Conservation (phyloP, 129 eudicot species). For the Heracleum sosnowskyi region DNA sequence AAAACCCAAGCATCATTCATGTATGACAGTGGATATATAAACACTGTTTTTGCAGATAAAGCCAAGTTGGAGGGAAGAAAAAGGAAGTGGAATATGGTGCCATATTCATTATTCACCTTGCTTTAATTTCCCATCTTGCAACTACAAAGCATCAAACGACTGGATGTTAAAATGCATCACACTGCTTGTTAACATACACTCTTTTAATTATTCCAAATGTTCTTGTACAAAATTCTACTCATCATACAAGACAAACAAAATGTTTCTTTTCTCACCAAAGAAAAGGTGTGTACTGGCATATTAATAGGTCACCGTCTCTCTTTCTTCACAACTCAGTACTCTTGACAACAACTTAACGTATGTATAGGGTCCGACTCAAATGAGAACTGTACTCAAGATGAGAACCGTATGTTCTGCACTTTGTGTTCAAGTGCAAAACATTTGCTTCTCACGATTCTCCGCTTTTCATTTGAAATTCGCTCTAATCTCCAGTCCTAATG, state of each 20-base stretch:
- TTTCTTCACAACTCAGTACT: background rate
- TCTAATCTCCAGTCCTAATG: no score
- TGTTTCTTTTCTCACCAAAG: background rate
- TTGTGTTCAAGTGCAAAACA: background rate
- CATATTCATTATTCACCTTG: background rate
- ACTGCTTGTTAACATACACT: constrained; percentile 4
- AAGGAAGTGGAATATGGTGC: background rate
- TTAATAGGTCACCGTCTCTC: background rate
- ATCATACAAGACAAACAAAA: background rate
- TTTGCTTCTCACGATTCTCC: background rate
- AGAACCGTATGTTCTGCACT: no score
- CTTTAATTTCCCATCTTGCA: constrained; percentile 1
- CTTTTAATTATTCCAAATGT: background rate
- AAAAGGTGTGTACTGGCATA: background rate
- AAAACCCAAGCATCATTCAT: no score
- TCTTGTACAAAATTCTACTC: background rate
- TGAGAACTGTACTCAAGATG: background rate
- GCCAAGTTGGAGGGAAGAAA: background rate
- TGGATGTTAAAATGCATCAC: background rate
- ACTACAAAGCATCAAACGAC: background rate
- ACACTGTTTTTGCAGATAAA: background rate
- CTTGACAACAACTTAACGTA: background rate
- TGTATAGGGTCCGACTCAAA: background rate
- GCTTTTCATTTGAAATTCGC: no score
- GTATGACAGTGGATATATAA: no score